Percentiles rank a stretch among this genome's conserved stretches.
phyloP scores from a whole-genome alignment of 257 asterid genomes.

The Haberlea rhodopensis region DNA sequence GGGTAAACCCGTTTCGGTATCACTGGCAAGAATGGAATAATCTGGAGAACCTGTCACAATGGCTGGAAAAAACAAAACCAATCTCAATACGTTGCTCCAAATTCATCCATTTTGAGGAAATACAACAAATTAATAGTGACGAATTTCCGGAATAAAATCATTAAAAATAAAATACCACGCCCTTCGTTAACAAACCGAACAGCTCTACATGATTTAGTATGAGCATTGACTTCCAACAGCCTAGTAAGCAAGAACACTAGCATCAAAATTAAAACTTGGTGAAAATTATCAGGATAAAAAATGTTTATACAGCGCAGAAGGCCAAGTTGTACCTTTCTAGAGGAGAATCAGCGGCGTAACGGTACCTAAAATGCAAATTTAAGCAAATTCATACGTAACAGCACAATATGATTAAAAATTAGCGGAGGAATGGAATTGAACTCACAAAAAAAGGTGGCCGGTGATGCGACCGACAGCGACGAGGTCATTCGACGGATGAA shows the following conservation, averaged over 20 bases:
- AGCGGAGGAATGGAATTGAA: constrained; percentile 13
- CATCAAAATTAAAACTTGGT: constrained; percentile 7
- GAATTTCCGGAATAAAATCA: not conserved
- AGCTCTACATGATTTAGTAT: constrained; percentile 81
- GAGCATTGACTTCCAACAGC: constrained; percentile 69
- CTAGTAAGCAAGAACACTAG: constrained; percentile 34
- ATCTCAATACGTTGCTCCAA: not conserved
- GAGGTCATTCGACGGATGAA: constrained; percentile 69
- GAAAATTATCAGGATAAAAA: not conserved
- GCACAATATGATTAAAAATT: not conserved
- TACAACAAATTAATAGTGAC: not conserved
- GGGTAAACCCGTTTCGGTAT: constrained; percentile 75
- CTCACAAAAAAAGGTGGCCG: constrained; percentile 70
- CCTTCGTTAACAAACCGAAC: constrained; percentile 87
- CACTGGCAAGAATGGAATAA: constrained; percentile 86
- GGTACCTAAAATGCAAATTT: constrained; percentile 40
- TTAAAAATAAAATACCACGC: constrained; percentile 45
- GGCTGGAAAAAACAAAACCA: constrained; percentile 37
- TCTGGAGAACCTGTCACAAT: constrained; percentile 91
- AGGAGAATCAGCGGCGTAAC: constrained; percentile 60
- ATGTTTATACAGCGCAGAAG: not conserved
- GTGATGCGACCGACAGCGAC: constrained; percentile 83
- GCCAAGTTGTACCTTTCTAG: constrained; percentile 49
- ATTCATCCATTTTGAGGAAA: not conserved
- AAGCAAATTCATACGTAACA: not conserved